Base-by-base conservation (phyloP, 2,329 filamentous ascomycete species). In the Hypoxylon sp. region DNA sequence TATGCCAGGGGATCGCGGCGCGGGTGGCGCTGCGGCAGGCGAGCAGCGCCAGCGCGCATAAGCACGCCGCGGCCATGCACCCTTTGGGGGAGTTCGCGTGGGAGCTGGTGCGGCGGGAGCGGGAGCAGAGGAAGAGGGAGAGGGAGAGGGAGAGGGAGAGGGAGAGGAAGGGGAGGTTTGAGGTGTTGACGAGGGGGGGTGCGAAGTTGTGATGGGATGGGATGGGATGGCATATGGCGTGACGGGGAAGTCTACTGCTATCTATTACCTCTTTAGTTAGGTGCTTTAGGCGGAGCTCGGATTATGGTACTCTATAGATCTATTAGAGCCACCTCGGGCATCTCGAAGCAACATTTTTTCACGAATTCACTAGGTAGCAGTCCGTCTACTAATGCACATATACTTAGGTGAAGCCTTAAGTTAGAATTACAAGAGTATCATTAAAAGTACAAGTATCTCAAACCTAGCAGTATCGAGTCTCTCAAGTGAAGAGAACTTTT, bases 1-100 rank as follows among this genome's bases (percentile, higher is more conserved):
- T 92, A 68, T 87, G 84, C 73, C 96, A 99, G 83, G 96, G 96
- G 2, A 98, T 99, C 78, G 94, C 94, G 52, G 96, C 96, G 53
- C 84, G 96, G 70, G 92, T 92, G 79, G 96, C 96, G 25, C 82
- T 87, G 51, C 84, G 95, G 52, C 95, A 98, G 85, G 96, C 96
- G 38, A 97, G 94, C 80, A 97, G 93, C 79, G 91, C 89, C 63
- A 88, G 91, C 78, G 96, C 96, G 5, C 87, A 85, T 73, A 85
- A 89, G 45, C 93, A 97, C 80, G 93, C 86, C 0, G 82, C 82
- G 60, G 87, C 88, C 78, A 90, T 92, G 81, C 85, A 83, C 49
- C 90, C 92, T 21, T 88, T 95, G 83, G 94, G 91, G 0, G 85
- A 93, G 79, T 85, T 91, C 74, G 93, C 93, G 5, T 98, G 94